These are phyloP conservation scores for Teunomyces stri DNA, from an alignment of 805 yeast species.

Conservation along the genomic window DNA sequence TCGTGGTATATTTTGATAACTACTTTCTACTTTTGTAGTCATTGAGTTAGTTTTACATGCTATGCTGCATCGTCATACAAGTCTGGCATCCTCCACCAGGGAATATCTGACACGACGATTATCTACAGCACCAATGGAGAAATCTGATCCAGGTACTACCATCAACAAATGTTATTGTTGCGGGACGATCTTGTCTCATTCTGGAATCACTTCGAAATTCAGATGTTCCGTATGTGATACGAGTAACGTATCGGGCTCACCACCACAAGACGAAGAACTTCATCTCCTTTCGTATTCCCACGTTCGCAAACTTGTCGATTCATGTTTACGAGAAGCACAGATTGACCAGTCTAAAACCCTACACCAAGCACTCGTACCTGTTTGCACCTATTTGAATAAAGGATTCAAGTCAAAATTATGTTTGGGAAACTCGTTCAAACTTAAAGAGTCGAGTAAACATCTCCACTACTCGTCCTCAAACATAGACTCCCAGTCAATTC, in stretches of 20 bases:
- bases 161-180: constrained; percentile 1
- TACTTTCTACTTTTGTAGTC: background rate
- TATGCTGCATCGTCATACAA: background rate
- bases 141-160: background rate
- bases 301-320: constrained; percentile 32
- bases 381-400: constrained; percentile 45
- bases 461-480: constrained; percentile 46
- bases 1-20: background rate
- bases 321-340: constrained; percentile 25
- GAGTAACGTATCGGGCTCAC: constrained; percentile 30
- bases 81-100: background rate
- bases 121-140: background rate
- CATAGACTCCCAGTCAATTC: constrained; percentile 48
- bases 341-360: constrained; percentile 17
- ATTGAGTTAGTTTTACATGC: background rate
- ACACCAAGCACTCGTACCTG: constrained; percentile 45
- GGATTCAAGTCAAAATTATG: constrained; percentile 48
- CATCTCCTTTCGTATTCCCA: constrained; percentile 25
- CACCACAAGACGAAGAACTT: constrained; percentile 5
- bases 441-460: constrained; percentile 21
- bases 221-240: constrained; percentile 64
- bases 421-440: constrained; percentile 56
- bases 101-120: background rate
- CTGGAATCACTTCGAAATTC: constrained; percentile 31
- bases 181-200: background rate